Base-by-base conservation (phyloP, 306 rosid genomes). In the Quercus gilva region DNA sequence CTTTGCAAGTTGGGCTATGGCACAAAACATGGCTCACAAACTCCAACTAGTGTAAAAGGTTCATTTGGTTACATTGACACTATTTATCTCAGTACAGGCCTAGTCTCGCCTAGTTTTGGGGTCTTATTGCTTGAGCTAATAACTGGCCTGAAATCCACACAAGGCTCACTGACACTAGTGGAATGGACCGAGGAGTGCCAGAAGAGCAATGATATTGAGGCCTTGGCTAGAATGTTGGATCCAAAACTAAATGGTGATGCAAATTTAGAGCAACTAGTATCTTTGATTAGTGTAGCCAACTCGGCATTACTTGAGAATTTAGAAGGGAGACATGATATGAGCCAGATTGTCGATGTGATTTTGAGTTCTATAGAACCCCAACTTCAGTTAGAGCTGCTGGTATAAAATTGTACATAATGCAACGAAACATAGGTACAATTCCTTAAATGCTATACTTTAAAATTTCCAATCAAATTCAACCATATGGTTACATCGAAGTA, bases 31-130 rank as follows among this genome's bases (percentile, higher is more conserved):
- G 69, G 61, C 31, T 28, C 43, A 6, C 21, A 10, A n/a, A 19
- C 68, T 28, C 80, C 70, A n/a, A 75, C 63, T 4, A 49, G 1
- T 13, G 63, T 70, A 2, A 75, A 69, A 43, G 84, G 81, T 33
- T 77, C 78, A 4, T 72, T 76, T 0, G 81, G 81, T 1, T 83
- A 78, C 52, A 26, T 69, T 1, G 77, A 68, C 61, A 59, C 75
- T 21, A 23, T 0, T 20, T 79, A 71, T 71, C 81, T 72, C 5
- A 49, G 21, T 4, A 84, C 82, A 4, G 70, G 84, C 21, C 26
- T 9, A 0, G 55, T 68, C 1, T 73, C 58, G 1, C 49, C 14
- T 1, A 76, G 65, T 20, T 75, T 79, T 49, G 72, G 84, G 10
- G 82, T 76, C 69, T 11, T 69, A 12, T 5, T 80, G 52, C 45